Percentiles rank a stretch among this genome's conserved stretches.
These are phyloP conservation scores for Spizellomyces punctatus DNA, from an alignment of 192 early-diverging fungal species.

Conservation along the genomic window DNA sequence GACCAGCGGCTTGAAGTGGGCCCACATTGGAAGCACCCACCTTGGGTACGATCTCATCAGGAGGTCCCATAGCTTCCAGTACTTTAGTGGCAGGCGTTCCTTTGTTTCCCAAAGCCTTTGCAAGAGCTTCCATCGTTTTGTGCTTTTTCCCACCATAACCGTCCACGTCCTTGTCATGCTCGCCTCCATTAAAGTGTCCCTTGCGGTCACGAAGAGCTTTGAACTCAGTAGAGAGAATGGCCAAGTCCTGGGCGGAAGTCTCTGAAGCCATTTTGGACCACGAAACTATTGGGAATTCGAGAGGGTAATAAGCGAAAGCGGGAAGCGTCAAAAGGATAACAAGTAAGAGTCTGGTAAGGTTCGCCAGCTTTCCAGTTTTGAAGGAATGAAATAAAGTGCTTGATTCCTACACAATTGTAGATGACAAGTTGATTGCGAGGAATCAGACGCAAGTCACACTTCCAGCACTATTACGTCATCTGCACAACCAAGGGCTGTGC, in stretches of 20 bases:
- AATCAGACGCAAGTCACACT: too few relatives aligned
- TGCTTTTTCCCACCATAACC: conserved; percentile 31
- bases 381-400: too few relatives aligned
- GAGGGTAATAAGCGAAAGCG: too few relatives aligned
- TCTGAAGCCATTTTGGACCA: too few relatives aligned
- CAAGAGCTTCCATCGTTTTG: conserved; percentile 23
- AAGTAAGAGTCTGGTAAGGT: too few relatives aligned
- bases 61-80: conserved; percentile 23
- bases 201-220: conserved; percentile 26
- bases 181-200: conserved; percentile 36
- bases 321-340: too few relatives aligned
- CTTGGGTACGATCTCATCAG: conserved; percentile 36
- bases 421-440: too few relatives aligned
- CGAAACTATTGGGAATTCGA: too few relatives aligned
- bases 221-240: conserved; percentile 17
- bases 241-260: conserved; percentile 8
- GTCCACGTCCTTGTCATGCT: conserved; percentile 31
- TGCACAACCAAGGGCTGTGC: too few relatives aligned
- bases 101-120: neutral
- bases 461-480: too few relatives aligned
- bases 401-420: too few relatives aligned
- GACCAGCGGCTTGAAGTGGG: conserved; percentile 21
- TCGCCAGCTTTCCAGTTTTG: too few relatives aligned
- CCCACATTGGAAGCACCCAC: conserved; percentile 30
- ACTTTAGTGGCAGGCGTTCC: conserved; percentile 16